These are phyloP conservation scores for Polysphondylium violaceum DNA, from an alignment of 78 protist genomes.

Conservation along the genomic window DNA sequence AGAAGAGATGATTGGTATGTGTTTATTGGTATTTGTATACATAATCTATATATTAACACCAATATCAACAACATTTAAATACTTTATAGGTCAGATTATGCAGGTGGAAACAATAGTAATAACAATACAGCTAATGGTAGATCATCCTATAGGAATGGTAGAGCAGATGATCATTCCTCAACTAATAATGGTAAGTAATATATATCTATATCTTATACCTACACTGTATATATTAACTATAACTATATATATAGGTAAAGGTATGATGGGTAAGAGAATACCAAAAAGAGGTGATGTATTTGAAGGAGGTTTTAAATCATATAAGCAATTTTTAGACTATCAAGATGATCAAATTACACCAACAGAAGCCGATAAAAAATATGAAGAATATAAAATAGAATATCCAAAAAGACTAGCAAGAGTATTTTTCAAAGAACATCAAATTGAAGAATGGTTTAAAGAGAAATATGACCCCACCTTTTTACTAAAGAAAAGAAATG, in stretches of 20 bases:
- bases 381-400: conserved; percentile 62
- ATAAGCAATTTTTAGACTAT: conserved; percentile 74
- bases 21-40: too few species aligned
- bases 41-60: background rate
- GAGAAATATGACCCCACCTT: conserved; percentile 68
- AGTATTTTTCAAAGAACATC: conserved; percentile 69
- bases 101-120: background rate
- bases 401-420: conserved; percentile 58
- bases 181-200: too few species aligned
- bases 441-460: conserved; percentile 68
- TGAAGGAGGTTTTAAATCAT: conserved; percentile 39
- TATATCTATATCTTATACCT: too few species aligned
- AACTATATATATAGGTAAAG: too few species aligned
- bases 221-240: too few species aligned
- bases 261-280: conserved; percentile 9
- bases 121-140: background rate
- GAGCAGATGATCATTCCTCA: background rate
- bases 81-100: background rate
- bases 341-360: conserved; percentile 71
- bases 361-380: conserved; percentile 71
- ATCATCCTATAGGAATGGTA: too few species aligned
- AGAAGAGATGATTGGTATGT: conserved; percentile 17
- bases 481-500: conserved; percentile 41
- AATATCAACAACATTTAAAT: background rate
- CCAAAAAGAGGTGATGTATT: conserved; percentile 72